phyloP scores from a whole-genome alignment of 331 rosid genomes.

The Quercus tomentella region DNA sequence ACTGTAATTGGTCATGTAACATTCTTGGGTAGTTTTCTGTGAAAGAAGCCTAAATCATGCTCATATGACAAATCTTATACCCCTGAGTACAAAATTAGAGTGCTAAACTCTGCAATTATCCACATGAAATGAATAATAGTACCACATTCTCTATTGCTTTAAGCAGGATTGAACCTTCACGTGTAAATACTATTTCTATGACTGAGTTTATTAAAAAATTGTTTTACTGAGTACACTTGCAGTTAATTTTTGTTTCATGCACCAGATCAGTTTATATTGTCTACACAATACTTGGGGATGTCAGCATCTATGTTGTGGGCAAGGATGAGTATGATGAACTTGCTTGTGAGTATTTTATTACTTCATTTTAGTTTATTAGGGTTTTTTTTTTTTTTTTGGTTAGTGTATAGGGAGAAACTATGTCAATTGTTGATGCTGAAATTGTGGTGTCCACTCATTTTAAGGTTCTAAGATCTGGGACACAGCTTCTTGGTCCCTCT shows the following conservation, averaged over 20 bases:
- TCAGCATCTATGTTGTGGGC: slow-evolving; percentile 72
- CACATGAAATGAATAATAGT: neutral
- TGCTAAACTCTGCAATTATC: neutral
- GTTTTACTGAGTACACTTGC: too few relatives aligned
- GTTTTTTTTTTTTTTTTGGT: too few relatives aligned
- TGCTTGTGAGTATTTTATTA: slow-evolving; percentile 46
- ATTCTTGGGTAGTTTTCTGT: slow-evolving; percentile 4
- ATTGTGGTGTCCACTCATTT: too few relatives aligned
- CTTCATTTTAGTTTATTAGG: neutral
- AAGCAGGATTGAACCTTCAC: too few relatives aligned
- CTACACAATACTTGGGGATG: slow-evolving; percentile 89
- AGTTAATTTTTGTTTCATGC: neutral
- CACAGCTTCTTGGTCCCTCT: neutral
- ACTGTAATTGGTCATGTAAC: neutral
- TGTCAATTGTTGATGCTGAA: too few relatives aligned
- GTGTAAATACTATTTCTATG: too few relatives aligned
- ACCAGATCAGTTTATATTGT: slow-evolving; percentile 91
- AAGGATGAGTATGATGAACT: slow-evolving; percentile 81
- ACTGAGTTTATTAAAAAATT: neutral
- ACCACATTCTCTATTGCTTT: neutral
- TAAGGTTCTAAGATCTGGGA: too few relatives aligned
- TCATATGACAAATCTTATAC: slow-evolving; percentile 15
- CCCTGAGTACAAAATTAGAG: slow-evolving; percentile 6
- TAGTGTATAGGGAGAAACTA: too few relatives aligned
- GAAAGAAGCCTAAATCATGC: slow-evolving; percentile 15